Conservation (phyloP, 495 filamentous ascomycete genomes). For the Stereocaulon alpinum region DNA sequence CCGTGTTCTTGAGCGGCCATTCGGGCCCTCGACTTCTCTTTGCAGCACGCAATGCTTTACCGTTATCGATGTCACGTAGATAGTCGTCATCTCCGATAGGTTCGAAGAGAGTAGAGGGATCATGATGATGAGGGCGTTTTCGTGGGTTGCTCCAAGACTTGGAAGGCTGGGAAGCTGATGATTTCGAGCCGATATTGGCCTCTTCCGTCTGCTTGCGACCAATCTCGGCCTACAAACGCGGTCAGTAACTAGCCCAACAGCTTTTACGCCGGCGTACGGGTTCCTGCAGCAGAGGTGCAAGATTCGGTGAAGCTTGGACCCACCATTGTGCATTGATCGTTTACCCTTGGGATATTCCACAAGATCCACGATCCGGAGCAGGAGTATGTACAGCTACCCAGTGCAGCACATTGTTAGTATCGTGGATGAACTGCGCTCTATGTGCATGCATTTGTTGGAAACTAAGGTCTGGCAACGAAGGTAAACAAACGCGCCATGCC, state of each 20-base stretch:
- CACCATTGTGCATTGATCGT: neutral
- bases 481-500: constrained; percentile 6
- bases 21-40: constrained; percentile 20
- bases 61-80: neutral
- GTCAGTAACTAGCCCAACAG: neutral
- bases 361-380: neutral
- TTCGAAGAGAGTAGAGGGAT: constrained; percentile 3
- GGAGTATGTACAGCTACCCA: neutral
- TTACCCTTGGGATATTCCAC: neutral
- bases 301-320: neutral
- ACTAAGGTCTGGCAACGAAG: neutral
- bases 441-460: neutral
- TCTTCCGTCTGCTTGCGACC: neutral
- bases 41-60: neutral
- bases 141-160: constrained; percentile 11
- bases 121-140: constrained; percentile 13
- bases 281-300: constrained; percentile 4
- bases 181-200: neutral
- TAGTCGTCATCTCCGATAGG: constrained; percentile 4
- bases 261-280: neutral
- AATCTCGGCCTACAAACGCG: neutral
- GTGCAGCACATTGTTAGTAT: neutral
- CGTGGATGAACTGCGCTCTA: neutral
- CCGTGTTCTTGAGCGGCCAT: constrained; percentile 20
- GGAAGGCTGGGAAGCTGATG: neutral